Conservation (phyloP, 2,329 filamentous ascomycete species). For the Trichoderma pleuroti region DNA sequence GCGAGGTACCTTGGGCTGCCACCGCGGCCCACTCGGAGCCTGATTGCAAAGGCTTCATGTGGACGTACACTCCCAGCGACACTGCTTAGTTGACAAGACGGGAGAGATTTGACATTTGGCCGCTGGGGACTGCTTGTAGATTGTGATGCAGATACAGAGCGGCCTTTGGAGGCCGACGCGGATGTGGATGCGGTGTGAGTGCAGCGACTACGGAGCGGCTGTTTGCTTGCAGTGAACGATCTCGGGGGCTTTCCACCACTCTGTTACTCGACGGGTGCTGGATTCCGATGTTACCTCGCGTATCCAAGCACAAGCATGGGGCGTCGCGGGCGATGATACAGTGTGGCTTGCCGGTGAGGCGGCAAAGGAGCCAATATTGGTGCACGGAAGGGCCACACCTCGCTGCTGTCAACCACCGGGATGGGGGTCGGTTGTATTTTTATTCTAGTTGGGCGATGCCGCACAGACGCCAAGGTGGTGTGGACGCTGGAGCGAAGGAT, state of each 20-base stretch:
- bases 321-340: not conserved
- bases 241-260: not conserved
- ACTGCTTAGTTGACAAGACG: not conserved
- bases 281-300: not conserved
- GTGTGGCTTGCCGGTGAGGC: not conserved
- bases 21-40: conserved; percentile 55
- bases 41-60: conserved; percentile 55
- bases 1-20: conserved; percentile 75
- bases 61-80: conserved; percentile 26
- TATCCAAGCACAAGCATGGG: not conserved
- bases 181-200: not conserved
- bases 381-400: not conserved
- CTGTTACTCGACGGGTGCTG: not conserved
- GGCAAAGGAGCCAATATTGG: not conserved
- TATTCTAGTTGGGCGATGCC: not conserved
- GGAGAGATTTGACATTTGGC: not conserved
- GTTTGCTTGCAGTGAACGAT: not conserved
- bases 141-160: not conserved
- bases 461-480: not conserved
- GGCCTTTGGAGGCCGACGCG: not conserved
- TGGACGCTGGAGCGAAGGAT: not conserved
- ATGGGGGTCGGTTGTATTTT: not conserved
- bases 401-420: not conserved
- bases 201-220: not conserved
- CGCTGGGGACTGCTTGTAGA: not conserved